Base-by-base conservation (phyloP, 2,329 filamentous ascomycete genomes). In the Aspergillus brasiliensis region DNA sequence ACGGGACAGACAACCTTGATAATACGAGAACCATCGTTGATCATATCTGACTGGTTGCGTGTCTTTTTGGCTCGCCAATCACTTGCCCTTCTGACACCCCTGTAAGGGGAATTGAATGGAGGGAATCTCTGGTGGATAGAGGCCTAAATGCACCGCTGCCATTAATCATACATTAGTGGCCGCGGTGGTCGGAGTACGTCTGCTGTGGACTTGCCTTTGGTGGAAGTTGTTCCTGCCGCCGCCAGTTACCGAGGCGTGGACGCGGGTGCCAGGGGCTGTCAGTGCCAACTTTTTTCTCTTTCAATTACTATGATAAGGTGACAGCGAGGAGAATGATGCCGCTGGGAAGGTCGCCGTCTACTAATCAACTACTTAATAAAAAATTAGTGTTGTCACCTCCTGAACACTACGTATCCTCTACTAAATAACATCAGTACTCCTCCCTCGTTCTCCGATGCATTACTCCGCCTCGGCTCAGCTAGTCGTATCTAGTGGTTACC, bases 161-260 rank as follows among this genome's bases (percentile, higher is more conserved):
- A 42, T 55, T 34, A 28, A 44, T 44, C 38, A 34, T 55, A 46
- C 52, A 55, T 55, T 55, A 55, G 52, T 46, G 52, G 52, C 51
- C 37, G 34, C 52, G 25, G 37, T 34, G 27, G 31, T 46, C 40
- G 40, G n/a, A 42, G 38, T 8, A 42, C n/a, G 38, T 42, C 34
- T 44, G 40, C 42, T 34, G 52, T 15, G 31, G 27, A 19, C 52
- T 44, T 55, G 23, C 38, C 38, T 46, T 42, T 25, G 38, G 17
- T n/a, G 51, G 38, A 54, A 54, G n/a, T 49, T 17, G 52, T 46
- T 38, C 52, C 52, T 55, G 52, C 38, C 23, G 28, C 34, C 44
- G 52, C 23, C 38, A 21, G 42, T 42, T 42, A 23, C 21, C 37
- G 37, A 42, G 25, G 42, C 23, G 13, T 8, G 8, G 40, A 44